Percentiles rank a stretch among this genome's conserved stretches.
Evolutionary conservation across 805 yeast genomes (phyloP).

Genomic region (Teunomyces cretensis): DNA sequence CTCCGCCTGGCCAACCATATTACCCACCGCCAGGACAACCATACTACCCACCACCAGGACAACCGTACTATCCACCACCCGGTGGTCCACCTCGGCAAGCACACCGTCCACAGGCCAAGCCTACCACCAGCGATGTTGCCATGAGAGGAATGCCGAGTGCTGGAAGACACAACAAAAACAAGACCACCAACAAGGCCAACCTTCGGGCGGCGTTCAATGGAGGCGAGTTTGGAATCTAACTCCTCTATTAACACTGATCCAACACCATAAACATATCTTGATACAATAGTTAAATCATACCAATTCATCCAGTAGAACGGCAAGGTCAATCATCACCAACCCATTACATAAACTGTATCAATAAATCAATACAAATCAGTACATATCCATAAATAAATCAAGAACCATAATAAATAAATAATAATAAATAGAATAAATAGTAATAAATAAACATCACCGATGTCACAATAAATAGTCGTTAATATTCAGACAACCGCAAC

Average conservation of each 20-base stretch:
- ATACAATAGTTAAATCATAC: too few relatives aligned
- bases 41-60: constrained; percentile 7
- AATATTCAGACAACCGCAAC: constrained; percentile 62
- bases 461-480: constrained; percentile 9
- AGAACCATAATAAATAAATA: not conserved
- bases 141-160: constrained; percentile 50
- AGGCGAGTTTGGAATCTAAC: constrained; percentile 66
- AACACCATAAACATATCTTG: not conserved
- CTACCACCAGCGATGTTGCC: constrained; percentile 42
- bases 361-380: too few relatives aligned
- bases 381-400: not conserved
- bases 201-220: constrained; percentile 64
- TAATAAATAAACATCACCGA: constrained; percentile 4
- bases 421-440: constrained; percentile 8
- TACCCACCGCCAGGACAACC: constrained; percentile 17
- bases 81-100: constrained; percentile 7
- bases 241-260: too few relatives aligned
- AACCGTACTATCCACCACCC: constrained; percentile 14
- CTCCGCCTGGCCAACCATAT: constrained; percentile 5
- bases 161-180: constrained; percentile 37
- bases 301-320: too few relatives aligned
- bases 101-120: constrained; percentile 12
- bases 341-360: too few relatives aligned
- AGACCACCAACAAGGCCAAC: constrained; percentile 50
- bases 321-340: too few relatives aligned